Evolutionary conservation across 176 grass and related monocot species (phyloP), one percentile per base, ranked within the genome.

Genomic region (Oryza coarctata): DNA sequence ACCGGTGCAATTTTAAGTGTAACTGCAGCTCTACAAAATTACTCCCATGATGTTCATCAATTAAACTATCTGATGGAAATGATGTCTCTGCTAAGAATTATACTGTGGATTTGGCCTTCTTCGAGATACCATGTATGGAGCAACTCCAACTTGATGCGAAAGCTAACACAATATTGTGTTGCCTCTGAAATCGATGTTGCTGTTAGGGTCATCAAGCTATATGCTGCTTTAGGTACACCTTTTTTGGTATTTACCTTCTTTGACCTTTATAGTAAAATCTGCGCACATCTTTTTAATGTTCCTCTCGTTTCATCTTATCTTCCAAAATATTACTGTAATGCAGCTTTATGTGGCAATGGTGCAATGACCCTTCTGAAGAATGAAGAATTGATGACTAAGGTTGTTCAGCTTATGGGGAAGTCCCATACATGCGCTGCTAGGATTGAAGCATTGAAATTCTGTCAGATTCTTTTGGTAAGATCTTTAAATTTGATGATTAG

Each of bases 301-400:
- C 8, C 12, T 82, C 81, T 5, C 5, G 28, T 86, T 83, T 86
- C 17, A 9, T 80, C 36, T 69, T 82, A 5, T 85, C 11, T 69
- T 72, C 0, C 29, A 17, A 86, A 70, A 43, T 89, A 10, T 39
- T 80, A 64, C 27, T 86, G 27, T 82, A 40, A 86, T 47, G 61
- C 82, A 98, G 95, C 88, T 91, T 89, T 98, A 83, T 95, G 88
- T 65, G 85, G 88, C 75, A 70, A 94, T 93, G 90, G 90, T 75
- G 84, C 84, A 0, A 76, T 82, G 86, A 67, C 75, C 52, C 70
- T 98, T 83, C 71, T 98, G 67, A 84, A 80, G 29, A 91, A 82
- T 65, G 70, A 94, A 81, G 90, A 74, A 9, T 57, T 95, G 20
- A 76, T 91, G 83, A 1, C 41, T 80, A 80, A 79, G 47, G 67